A percentile compares a stretch with the other conserved stretches of the same genome.
These are phyloP conservation scores for Rhodosorus marinus DNA, from an alignment of 23 red algal genomes.

Conservation along the genomic window DNA sequence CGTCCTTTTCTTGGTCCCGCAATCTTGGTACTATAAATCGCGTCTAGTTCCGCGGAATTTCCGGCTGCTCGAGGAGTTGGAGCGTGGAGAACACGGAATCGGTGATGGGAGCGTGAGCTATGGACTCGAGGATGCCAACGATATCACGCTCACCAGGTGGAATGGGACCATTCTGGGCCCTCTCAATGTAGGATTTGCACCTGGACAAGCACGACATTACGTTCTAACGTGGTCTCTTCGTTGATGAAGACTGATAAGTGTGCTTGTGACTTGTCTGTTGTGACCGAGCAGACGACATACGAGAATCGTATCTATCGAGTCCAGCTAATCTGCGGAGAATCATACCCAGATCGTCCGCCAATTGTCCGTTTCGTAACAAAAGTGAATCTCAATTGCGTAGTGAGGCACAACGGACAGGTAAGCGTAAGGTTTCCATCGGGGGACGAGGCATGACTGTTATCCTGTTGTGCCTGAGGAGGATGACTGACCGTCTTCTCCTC, in stretches of 20 bases:
- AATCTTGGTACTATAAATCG: no score
- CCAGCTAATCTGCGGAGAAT: conserved; percentile 54
- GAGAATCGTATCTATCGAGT: conserved; percentile 97
- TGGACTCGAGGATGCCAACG: conserved; percentile 84
- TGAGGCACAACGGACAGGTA: conserved; percentile 52
- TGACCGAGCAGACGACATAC: conserved; percentile 42
- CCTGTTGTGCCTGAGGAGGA: neutral
- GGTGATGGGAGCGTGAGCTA: conserved; percentile 89
- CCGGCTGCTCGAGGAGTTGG: conserved; percentile 89
- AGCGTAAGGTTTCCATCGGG: neutral
- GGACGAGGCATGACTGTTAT: neutral
- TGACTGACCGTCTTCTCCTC: neutral
- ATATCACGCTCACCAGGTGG: conserved; percentile 92
- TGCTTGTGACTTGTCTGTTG: neutral
- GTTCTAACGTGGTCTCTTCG: no score
- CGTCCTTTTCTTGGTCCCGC: neutral
- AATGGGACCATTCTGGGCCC: conserved; percentile 97
- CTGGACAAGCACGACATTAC: no score
- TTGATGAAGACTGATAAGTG: no score
- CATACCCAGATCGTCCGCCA: conserved; percentile 65
- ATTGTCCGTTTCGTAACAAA: conserved; percentile 60
- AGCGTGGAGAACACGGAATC: conserved; percentile 91
- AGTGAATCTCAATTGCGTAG: conserved; percentile 74
- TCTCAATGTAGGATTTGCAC: conserved; percentile 95
- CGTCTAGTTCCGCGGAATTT: conserved; percentile 90